phyloP scores from a whole-genome alignment of 305 asterid genomes.

The Nicotiana rustica region DNA sequence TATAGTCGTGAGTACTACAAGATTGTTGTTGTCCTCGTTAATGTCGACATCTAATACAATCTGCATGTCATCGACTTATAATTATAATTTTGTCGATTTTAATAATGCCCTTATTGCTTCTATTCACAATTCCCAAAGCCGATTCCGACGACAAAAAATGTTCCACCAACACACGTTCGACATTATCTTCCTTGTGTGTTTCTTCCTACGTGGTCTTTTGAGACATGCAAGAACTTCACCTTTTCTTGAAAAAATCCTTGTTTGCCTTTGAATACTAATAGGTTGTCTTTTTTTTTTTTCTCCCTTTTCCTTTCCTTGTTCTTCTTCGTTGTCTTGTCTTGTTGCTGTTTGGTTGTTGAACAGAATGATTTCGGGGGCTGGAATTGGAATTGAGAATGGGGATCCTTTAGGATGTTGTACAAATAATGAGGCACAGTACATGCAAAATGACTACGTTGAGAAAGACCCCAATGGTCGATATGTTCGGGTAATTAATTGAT shows the following conservation, averaged over 20 bases:
- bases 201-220: conserved; percentile 45
- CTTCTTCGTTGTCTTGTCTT: conserved; percentile 1
- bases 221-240: conserved; percentile 32
- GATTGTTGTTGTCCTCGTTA: neutral
- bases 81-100: neutral
- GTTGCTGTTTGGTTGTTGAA: conserved; percentile 36
- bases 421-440: conserved; percentile 38
- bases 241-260: conserved; percentile 35
- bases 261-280: conserved; percentile 18
- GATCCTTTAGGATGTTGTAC: conserved; percentile 33
- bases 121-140: conserved; percentile 46
- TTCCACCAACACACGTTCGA: conserved; percentile 38
- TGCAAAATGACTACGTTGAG: conserved; percentile 58
- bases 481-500: conserved; percentile 58
- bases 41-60: neutral
- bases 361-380: conserved; percentile 47
- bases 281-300: conserved; percentile 22
- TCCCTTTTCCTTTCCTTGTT: conserved; percentile 30
- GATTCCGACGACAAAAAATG: conserved; percentile 42
- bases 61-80: neutral
- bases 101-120: conserved; percentile 10
- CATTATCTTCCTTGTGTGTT: conserved; percentile 36
- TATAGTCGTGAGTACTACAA: neutral
- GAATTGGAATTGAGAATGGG: conserved; percentile 35
- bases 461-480: conserved; percentile 65